Conservation (phyloP, 169 alveolate species). For the Plasmodium ovale region DNA sequence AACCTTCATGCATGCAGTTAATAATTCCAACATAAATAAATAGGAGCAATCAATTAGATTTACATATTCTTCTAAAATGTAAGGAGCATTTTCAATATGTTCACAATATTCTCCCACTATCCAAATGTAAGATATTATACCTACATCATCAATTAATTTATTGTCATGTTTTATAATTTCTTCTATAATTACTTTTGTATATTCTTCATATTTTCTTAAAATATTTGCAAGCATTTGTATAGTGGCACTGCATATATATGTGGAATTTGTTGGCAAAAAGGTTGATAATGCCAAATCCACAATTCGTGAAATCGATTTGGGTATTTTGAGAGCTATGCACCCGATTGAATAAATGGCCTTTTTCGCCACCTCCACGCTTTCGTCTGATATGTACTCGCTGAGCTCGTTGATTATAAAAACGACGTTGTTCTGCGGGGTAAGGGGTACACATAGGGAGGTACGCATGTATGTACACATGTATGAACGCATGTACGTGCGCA, state of each 20-base stretch:
- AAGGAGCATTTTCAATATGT: conserved; percentile 85
- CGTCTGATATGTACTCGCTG: conserved; percentile 95
- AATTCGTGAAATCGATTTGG: conserved; percentile 86
- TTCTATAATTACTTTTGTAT: conserved; percentile 83
- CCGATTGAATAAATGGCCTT: conserved; percentile 93
- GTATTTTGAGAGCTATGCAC: conserved; percentile 91
- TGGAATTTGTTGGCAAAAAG: conserved; percentile 78
- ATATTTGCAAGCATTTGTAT: conserved; percentile 88
- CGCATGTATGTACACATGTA: neutral
- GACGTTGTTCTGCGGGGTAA: conserved; percentile 85
- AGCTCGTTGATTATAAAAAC: conserved; percentile 91
- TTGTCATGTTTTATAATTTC: conserved; percentile 78
- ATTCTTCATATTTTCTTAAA: conserved; percentile 87
- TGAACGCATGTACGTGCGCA: neutral
- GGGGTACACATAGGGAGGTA: neutral
- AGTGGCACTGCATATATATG: conserved; percentile 89
- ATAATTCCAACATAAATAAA: conserved; percentile 84
- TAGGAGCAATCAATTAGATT: conserved; percentile 83
- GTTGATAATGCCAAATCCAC: conserved; percentile 84
- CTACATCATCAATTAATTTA: conserved; percentile 64
- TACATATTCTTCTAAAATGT: conserved; percentile 86
- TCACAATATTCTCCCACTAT: conserved; percentile 85
- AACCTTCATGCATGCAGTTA: conserved; percentile 90
- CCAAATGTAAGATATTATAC: conserved; percentile 76
- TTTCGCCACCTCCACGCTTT: conserved; percentile 92